Evolutionary conservation across 2,329 filamentous ascomycete species (phyloP), one percentile per base, ranked within the genome.

Genomic region (Corynespora cassiicola): DNA sequence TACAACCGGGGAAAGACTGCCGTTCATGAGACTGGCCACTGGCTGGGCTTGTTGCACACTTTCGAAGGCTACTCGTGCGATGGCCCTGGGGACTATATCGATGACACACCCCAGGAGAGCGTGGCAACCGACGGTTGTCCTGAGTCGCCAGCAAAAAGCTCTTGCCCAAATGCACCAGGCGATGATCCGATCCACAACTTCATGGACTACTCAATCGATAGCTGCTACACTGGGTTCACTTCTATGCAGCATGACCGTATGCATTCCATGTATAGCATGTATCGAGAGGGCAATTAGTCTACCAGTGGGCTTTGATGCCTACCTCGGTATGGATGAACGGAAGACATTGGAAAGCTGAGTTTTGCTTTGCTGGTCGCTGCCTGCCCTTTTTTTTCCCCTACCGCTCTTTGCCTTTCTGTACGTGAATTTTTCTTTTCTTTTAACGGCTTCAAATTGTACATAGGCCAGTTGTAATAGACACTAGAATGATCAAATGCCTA

Each of bases 201-300:
- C 51, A 82, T 83, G 79, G 80, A 83, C 60, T 81, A 82, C 56
- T 75, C 72, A 4, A 74, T 68, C 6, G 79, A 82, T 67, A 71
- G 68, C 14, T 82, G 79, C 46, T 81, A 82, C 58, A 68, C 70
- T 47, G 67, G 60, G 2, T 82, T 82, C 46, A 79, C 78, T 6
- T 53, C 64, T 2, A 65, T 69, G 24, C 79, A 82, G 67, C 63
- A 71, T 14, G 56, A 66, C 40, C 61, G 79, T 35, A 80, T 82
- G 72, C 65, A 71, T 48, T 73, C 59, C 49, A 72, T 81, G 68
- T 82, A 75, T 73, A 61, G 52, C 22, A 65, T 72, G 50, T 74
- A 70, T 54, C 56, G 72, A 37, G 37, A 57, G 35, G 68, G 64
- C 5, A 64, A 65, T 35, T 69, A 42, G 33, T n/a, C n/a, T n/a